Percentiles rank a stretch among this genome's conserved stretches.
Conservation (phyloP, 2,329 filamentous ascomycete genomes). For the Aspergillus eucalypticola region DNA sequence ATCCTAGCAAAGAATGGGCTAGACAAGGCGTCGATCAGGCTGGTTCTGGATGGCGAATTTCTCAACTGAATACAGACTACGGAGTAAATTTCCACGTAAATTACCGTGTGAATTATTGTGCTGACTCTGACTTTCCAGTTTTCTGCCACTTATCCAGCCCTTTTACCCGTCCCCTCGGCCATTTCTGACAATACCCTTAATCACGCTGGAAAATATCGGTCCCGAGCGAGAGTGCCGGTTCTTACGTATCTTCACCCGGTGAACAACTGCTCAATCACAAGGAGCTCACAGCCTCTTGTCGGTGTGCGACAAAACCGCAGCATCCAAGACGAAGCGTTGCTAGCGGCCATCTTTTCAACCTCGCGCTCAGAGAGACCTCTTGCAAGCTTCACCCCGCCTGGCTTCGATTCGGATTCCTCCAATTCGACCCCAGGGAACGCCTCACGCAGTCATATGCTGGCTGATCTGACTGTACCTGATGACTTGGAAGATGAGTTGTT, state of each 20-base stretch:
- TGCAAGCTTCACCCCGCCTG: conserved; percentile 40
- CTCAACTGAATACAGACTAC: conserved; percentile 86
- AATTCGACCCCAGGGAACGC: conserved; percentile 53
- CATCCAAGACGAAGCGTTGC: conserved; percentile 91
- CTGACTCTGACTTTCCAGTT: conserved; percentile 52
- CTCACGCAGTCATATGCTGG: conserved; percentile 40
- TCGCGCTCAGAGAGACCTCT: conserved; percentile 52
- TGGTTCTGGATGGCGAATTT: conserved; percentile 82
- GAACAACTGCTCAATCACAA: conserved; percentile 95
- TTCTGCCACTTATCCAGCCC: conserved; percentile 85
- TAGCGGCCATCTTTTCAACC: conserved; percentile 88
- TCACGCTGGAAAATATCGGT: conserved; percentile 87
- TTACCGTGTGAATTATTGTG: not conserved
- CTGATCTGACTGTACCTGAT: conserved; percentile 63
- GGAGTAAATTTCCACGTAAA: conserved; percentile 45
- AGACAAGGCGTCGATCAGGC: conserved; percentile 85
- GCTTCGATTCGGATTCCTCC: conserved; percentile 46
- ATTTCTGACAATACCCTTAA: conserved; percentile 98
- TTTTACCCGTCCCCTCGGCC: conserved; percentile 79
- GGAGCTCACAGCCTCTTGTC: conserved; percentile 88
- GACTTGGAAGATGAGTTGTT: conserved; percentile 69
- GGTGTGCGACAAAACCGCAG: conserved; percentile 86
- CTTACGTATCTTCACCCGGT: conserved; percentile 93
- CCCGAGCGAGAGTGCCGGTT: conserved; percentile 81
- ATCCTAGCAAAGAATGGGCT: conserved; percentile 80